Percentiles rank a stretch among this genome's conserved stretches.
These are phyloP conservation scores for Toxicodendron radicans DNA, from an alignment of 345 rosid genomes.

Conservation along the genomic window DNA sequence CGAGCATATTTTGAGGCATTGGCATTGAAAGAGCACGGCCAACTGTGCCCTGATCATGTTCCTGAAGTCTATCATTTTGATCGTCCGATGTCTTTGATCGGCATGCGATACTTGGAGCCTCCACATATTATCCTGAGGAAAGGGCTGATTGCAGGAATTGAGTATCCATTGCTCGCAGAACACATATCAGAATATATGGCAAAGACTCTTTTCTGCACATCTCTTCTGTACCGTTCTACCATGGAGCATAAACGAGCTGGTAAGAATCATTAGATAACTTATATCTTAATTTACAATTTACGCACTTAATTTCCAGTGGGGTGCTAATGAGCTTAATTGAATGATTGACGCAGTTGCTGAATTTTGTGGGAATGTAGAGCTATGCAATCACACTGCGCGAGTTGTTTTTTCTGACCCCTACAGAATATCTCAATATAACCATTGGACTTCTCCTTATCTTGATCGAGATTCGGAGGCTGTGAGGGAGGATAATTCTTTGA, in stretches of 20 bases:
- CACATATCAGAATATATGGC: conserved; percentile 88
- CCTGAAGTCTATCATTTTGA: conserved; percentile 93
- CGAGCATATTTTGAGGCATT: conserved; percentile 79
- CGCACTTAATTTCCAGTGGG: not conserved
- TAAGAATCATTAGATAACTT: conserved; percentile 14
- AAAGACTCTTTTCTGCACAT: conserved; percentile 73
- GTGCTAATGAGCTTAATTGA: conserved; percentile 1
- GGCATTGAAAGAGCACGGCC: conserved; percentile 69
- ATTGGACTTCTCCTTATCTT: conserved; percentile 82
- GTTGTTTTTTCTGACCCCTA: conserved; percentile 96
- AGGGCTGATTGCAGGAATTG: conserved; percentile 78
- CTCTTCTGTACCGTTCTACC: conserved; percentile 69
- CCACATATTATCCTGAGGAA: conserved; percentile 90
- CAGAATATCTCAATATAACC: conserved; percentile 67
- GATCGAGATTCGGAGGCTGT: conserved; percentile 78
- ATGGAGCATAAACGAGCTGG: conserved; percentile 80
- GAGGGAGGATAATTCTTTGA: conserved; percentile 64
- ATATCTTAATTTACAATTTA: not conserved
- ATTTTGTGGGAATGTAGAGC: conserved; percentile 90
- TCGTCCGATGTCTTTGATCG: conserved; percentile 81
- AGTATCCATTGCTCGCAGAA: conserved; percentile 74
- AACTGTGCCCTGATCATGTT: conserved; percentile 69
- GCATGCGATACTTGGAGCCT: conserved; percentile 90
- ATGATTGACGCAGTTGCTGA: conserved; percentile 73
- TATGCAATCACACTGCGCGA: conserved; percentile 88